Conservation (phyloP, 345 rosid species). For the Excoecaria agallocha region DNA sequence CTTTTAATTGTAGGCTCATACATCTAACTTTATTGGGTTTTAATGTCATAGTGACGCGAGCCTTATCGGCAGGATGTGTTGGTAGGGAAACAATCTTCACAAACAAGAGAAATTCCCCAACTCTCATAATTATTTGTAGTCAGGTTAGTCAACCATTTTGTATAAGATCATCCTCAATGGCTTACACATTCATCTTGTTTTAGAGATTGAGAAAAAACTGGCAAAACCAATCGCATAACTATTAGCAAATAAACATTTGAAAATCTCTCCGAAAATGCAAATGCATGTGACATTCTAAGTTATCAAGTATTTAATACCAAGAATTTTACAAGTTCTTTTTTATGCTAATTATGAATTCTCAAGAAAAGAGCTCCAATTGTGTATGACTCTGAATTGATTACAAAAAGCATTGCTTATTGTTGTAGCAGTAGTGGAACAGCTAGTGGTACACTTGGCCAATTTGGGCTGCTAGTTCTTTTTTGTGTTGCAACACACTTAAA, state of each 20-base stretch:
- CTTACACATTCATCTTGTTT: background rate
- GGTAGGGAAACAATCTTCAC: constrained; percentile 13
- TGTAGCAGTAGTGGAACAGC: constrained; percentile 34
- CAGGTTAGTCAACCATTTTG: constrained; percentile 18
- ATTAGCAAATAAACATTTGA: no score
- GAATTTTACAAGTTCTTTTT: no score
- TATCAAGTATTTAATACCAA: no score
- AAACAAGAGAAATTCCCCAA: constrained; percentile 16
- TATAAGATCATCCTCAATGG: background rate
- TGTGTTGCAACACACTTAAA: constrained; percentile 30
- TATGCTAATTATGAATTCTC: no score
- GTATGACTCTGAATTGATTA: background rate
- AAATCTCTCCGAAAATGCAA: no score
- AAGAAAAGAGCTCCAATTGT: background rate
- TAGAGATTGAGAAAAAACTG: no score
- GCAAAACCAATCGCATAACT: no score
- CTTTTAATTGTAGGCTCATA: constrained; percentile 12
- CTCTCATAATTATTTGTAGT: constrained; percentile 31
- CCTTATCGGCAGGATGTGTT: constrained; percentile 18
- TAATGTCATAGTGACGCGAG: constrained; percentile 16
- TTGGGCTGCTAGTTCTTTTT: constrained; percentile 32
- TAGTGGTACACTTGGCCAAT: constrained; percentile 31
- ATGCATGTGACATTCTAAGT: no score
- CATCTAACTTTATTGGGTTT: constrained; percentile 28
- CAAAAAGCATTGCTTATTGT: constrained; percentile 32